A percentile compares a stretch with the other conserved stretches of the same genome.
These are phyloP conservation scores for Spathaspora girioi DNA, from an alignment of 805 yeast genomes.

Conservation along the genomic window DNA sequence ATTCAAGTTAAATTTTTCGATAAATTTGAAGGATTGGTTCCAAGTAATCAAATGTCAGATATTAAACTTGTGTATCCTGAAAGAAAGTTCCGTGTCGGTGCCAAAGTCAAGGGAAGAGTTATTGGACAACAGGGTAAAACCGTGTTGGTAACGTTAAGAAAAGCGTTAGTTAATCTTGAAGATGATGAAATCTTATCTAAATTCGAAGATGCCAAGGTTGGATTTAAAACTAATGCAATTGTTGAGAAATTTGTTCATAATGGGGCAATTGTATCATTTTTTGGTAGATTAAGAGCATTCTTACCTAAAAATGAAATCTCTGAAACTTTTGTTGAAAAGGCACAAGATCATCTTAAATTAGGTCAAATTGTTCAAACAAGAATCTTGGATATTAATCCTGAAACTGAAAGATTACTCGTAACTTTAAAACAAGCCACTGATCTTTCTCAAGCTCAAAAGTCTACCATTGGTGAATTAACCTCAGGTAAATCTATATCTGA, in stretches of 20 bases:
- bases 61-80: slow-evolving; percentile 84
- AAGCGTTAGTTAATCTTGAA: slow-evolving; percentile 69
- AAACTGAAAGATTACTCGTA: slow-evolving; percentile 56
- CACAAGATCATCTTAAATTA: slow-evolving; percentile 70
- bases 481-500: slow-evolving; percentile 62
- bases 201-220: slow-evolving; percentile 37
- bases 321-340: slow-evolving; percentile 76
- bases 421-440: slow-evolving; percentile 68
- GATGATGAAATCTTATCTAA: slow-evolving; percentile 47
- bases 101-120: slow-evolving; percentile 74
- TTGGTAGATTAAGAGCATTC: slow-evolving; percentile 73
- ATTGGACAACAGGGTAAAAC: slow-evolving; percentile 48
- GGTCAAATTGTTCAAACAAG: slow-evolving; percentile 83
- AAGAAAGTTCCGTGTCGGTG: slow-evolving; percentile 82
- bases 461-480: slow-evolving; percentile 43
- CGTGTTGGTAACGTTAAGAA: slow-evolving; percentile 71
- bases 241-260: slow-evolving; percentile 65
- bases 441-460: slow-evolving; percentile 43
- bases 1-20: slow-evolving; percentile 63
- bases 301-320: slow-evolving; percentile 86
- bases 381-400: slow-evolving; percentile 52
- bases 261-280: slow-evolving; percentile 84
- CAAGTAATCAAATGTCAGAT: slow-evolving; percentile 77
- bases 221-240: slow-evolving; percentile 64
- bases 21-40: slow-evolving; percentile 71